phyloP scores from a whole-genome alignment of 2,329 filamentous ascomycete genomes.

The Samsoniella hepiali region DNA sequence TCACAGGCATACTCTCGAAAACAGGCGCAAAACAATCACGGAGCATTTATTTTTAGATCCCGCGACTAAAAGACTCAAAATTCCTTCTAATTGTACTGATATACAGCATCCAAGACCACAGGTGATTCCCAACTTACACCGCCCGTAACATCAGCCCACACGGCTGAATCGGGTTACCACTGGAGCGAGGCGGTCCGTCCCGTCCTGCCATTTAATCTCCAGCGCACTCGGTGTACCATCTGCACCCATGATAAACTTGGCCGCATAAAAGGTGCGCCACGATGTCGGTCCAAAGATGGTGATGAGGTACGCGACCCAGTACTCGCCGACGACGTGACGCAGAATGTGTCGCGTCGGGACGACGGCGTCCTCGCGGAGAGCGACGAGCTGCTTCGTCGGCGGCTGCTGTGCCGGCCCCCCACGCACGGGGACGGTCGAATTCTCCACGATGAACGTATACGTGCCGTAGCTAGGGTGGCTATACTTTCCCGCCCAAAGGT shows the following conservation, averaged over 20 bases:
- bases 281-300: neutral
- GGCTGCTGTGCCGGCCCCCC: neutral
- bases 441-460: neutral
- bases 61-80: too few relatives aligned
- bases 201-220: neutral
- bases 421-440: neutral
- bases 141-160: neutral
- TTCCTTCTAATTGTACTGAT: neutral
- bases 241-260: neutral
- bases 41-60: too few relatives aligned
- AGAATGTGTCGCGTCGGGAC: neutral
- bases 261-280: neutral
- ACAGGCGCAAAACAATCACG: too few relatives aligned
- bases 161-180: neutral
- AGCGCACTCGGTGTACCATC: neutral
- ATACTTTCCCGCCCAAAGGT: constrained; percentile 36
- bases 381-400: neutral
- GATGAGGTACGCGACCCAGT: constrained; percentile 1
- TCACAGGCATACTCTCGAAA: too few relatives aligned
- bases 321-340: neutral
- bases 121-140: neutral
- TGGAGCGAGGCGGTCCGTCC: neutral
- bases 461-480: constrained; percentile 37
- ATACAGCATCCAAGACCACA: neutral
- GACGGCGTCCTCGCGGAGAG: neutral